Evolutionary conservation across 2,329 filamentous ascomycete genomes (phyloP).

Genomic region (Emericellopsis atlantica): DNA sequence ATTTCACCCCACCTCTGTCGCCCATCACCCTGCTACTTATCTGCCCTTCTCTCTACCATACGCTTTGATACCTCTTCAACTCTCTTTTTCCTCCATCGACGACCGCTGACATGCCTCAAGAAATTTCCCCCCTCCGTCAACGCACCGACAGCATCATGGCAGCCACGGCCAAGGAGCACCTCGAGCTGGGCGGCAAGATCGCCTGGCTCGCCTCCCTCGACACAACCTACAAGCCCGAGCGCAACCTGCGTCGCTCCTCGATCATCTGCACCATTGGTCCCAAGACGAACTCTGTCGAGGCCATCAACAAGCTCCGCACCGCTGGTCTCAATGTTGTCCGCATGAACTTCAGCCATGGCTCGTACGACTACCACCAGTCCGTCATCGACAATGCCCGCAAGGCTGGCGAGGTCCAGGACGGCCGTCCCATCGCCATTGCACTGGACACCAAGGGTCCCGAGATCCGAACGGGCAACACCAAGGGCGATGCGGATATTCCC

Average conservation of each 20-base stretch:
- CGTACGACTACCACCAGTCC: constrained; percentile 93
- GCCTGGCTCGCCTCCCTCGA: constrained; percentile 62
- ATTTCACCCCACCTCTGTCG: no score
- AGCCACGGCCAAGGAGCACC: constrained; percentile 70
- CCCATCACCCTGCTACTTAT: no score
- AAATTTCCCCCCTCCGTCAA: constrained; percentile 13
- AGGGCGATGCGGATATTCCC: constrained; percentile 80
- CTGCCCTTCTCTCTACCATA: no score
- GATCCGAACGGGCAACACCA: constrained; percentile 53
- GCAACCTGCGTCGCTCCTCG: constrained; percentile 89
- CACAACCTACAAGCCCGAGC: constrained; percentile 75
- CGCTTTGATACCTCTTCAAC: background rate
- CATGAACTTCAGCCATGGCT: constrained; percentile 89
- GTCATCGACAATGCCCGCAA: constrained; percentile 92
- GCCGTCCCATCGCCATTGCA: constrained; percentile 89
- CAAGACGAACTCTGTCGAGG: constrained; percentile 97
- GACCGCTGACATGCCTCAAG: constrained; percentile 13
- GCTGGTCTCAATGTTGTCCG: constrained; percentile 95
- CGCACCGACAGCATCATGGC: constrained; percentile 32
- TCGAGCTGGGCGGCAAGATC: constrained; percentile 61
- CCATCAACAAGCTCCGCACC: constrained; percentile 86
- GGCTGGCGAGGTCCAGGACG: constrained; percentile 64
- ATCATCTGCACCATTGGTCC: constrained; percentile 99
- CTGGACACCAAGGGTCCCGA: constrained; percentile 60
- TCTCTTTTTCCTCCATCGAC: background rate